Evolutionary conservation across 1,284 basidiomycete genomes (phyloP).

Genomic region (Pseudozyma hubeiensis): DNA sequence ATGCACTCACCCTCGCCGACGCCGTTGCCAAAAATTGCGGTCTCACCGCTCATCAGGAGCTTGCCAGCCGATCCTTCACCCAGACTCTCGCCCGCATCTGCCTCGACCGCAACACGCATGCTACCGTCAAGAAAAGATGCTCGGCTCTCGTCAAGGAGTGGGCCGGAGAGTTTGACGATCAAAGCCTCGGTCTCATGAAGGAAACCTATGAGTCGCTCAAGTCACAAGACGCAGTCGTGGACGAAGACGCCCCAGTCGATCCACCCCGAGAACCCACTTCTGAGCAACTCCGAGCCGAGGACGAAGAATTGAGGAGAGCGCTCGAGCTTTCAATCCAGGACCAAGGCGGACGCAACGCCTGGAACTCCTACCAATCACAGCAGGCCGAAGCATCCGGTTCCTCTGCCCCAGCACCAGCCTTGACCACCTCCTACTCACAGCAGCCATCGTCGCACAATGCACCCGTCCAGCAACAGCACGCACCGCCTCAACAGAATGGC

Average conservation of each 20-base stretch:
- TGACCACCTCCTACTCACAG: conserved; percentile 17
- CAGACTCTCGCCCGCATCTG: conserved; percentile 86
- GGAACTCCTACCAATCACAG: conserved; percentile 17
- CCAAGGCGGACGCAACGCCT: conserved; percentile 57
- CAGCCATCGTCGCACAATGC: conserved; percentile 15
- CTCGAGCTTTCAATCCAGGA: conserved; percentile 65
- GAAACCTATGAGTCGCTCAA: conserved; percentile 87
- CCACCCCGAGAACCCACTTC: conserved; percentile 35
- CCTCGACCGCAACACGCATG: conserved; percentile 89
- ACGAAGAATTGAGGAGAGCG: conserved; percentile 65
- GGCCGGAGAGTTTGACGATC: conserved; percentile 80
- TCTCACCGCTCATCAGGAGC: conserved; percentile 82
- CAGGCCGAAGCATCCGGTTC: conserved; percentile 34
- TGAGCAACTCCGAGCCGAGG: conserved; percentile 62
- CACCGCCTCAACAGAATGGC: conserved; percentile 60
- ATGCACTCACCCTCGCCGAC: conserved; percentile 76
- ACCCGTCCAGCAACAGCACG: conserved; percentile 21
- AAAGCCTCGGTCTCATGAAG: conserved; percentile 87
- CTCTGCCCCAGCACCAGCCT: conserved; percentile 27
- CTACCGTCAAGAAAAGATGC: conserved; percentile 83
- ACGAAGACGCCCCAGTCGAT: conserved; percentile 29
- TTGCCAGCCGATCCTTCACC: conserved; percentile 90
- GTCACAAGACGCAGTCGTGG: conserved; percentile 72
- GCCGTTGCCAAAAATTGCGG: conserved; percentile 85
- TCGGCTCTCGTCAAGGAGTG: conserved; percentile 83